Percentiles rank a stretch among this genome's conserved stretches.
phyloP scores from a whole-genome alignment of 805 yeast species.

The Yamadazyma kitorensis region DNA sequence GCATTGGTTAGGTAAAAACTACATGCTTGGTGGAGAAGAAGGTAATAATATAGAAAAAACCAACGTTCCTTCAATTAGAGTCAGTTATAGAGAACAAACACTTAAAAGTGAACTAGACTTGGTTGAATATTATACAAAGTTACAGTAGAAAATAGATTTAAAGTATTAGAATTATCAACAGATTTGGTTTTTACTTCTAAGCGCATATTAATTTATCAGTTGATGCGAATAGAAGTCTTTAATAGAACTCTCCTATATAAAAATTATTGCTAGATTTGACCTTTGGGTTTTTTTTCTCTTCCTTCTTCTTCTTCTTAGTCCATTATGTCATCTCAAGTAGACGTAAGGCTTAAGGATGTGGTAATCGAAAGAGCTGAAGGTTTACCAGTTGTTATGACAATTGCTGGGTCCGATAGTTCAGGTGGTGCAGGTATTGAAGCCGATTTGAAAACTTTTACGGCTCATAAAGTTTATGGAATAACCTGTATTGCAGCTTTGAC shows the following conservation, averaged over 20 bases:
- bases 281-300: too few relatives aligned
- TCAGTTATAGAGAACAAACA: conserved; percentile 81
- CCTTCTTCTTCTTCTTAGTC: too few relatives aligned
- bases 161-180: background rate
- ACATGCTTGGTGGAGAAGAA: conserved; percentile 54
- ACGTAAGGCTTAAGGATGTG: background rate
- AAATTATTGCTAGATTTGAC: too few relatives aligned
- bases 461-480: conserved; percentile 71
- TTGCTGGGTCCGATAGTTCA: conserved; percentile 79
- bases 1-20: conserved; percentile 87
- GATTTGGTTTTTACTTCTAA: conserved; percentile 1
- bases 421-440: conserved; percentile 96
- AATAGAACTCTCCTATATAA: too few relatives aligned
- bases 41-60: conserved; percentile 93
- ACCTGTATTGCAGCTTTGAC: conserved; percentile 79
- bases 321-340: background rate
- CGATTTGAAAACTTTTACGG: conserved; percentile 74
- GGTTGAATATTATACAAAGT: conserved; percentile 52
- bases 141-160: conserved; percentile 6
- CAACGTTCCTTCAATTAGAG: conserved; percentile 88
- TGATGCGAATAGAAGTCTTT: conserved; percentile 1
- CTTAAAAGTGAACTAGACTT: conserved; percentile 67
- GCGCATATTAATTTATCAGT: conserved; percentile 9
- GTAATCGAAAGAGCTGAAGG: background rate
- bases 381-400: conserved; percentile 27